These are phyloP conservation scores for Dalechampia spathulata DNA, from an alignment of 441 rosid genomes.

Conservation along the genomic window DNA sequence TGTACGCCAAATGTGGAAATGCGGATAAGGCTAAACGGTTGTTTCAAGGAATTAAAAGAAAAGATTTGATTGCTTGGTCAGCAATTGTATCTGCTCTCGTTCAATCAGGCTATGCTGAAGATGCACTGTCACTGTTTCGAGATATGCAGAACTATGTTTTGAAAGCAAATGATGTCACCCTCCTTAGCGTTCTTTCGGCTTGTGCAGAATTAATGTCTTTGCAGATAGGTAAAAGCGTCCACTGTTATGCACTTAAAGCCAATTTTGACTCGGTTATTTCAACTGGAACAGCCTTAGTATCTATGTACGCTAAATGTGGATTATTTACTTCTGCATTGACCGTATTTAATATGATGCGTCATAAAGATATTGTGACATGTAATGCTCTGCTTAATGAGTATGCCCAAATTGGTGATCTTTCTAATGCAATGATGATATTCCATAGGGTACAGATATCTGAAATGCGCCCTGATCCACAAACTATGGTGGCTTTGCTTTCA, in stretches of 20 bases:
- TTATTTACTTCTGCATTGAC: conserved; percentile 27
- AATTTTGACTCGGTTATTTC: conserved; percentile 32
- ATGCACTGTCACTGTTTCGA: conserved; percentile 39
- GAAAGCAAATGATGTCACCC: conserved; percentile 5
- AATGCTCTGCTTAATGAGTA: conserved; percentile 54
- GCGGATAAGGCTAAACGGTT: conserved; percentile 30
- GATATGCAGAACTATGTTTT: conserved; percentile 8
- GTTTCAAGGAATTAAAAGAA: conserved; percentile 24
- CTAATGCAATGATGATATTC: conserved; percentile 32
- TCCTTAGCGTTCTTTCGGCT: conserved; percentile 5
- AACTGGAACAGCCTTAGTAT: conserved; percentile 42
- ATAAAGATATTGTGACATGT: conserved; percentile 51
- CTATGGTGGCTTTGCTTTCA: conserved; percentile 49
- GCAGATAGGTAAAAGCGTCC: conserved; percentile 48
- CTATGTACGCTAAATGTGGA: conserved; percentile 57
- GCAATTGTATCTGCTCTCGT: conserved; percentile 41
- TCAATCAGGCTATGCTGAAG: conserved; percentile 42
- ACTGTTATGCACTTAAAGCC: conserved; percentile 42
- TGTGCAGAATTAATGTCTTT: conserved; percentile 33
- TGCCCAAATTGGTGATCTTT: conserved; percentile 29
- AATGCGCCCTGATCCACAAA: conserved; percentile 36
- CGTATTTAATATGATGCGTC: conserved; percentile 33
- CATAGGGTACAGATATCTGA: conserved; percentile 30
- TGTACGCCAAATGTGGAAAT: conserved; percentile 56
- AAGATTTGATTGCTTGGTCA: conserved; percentile 59